Percentiles rank a stretch among this genome's conserved stretches.
phyloP scores from a whole-genome alignment of 352 stramenopile genomes.

The Globisporangium alternatum region DNA sequence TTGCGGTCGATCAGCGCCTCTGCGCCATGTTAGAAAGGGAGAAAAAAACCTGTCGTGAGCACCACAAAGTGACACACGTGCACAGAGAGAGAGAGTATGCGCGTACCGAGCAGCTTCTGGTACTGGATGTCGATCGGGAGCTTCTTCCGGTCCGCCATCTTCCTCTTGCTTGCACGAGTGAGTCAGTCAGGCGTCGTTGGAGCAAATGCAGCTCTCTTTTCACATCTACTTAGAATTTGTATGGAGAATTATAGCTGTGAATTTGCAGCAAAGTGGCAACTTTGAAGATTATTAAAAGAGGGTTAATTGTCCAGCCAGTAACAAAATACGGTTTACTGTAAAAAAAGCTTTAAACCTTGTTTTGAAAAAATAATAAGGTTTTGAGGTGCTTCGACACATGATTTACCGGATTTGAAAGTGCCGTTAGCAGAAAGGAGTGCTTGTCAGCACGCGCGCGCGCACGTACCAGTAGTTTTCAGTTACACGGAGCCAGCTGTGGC shows the following conservation, averaged over 20 bases:
- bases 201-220: background rate
- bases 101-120: slow-evolving; percentile 70
- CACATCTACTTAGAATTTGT: background rate
- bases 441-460: too few relatives aligned
- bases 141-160: slow-evolving; percentile 59
- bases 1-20: slow-evolving; percentile 68
- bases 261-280: background rate
- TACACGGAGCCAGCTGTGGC: background rate
- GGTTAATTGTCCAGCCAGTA: too few relatives aligned
- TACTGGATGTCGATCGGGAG: slow-evolving; percentile 80
- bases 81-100: background rate
- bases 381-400: background rate
- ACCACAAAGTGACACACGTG: background rate
- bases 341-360: too few relatives aligned
- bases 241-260: background rate
- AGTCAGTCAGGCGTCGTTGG: background rate
- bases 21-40: slow-evolving; percentile 20
- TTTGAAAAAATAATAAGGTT: background rate
- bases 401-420: background rate
- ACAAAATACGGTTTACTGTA: too few relatives aligned
- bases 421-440: background rate
- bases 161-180: background rate
- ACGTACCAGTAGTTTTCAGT: background rate
- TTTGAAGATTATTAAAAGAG: too few relatives aligned
- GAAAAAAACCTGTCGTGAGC: background rate